phyloP scores from a whole-genome alignment of 169 alveolate species.

The Cryptosporidium sp. region DNA sequence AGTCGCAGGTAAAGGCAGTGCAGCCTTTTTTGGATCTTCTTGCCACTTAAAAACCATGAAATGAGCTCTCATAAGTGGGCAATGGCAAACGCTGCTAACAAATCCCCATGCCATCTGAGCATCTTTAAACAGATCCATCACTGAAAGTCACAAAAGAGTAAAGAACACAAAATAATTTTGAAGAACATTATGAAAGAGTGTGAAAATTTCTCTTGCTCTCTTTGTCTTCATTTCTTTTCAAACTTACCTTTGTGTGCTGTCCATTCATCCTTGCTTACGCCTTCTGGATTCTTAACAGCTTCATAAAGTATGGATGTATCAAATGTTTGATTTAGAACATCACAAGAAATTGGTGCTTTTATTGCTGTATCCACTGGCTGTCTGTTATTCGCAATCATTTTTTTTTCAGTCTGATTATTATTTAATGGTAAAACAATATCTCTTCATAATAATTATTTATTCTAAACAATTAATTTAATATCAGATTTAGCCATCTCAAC shows the following conservation, averaged over 20 bases:
- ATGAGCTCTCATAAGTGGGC: conserved; percentile 76
- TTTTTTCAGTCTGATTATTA: no score
- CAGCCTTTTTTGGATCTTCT: conserved; percentile 73
- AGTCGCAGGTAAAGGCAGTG: conserved; percentile 71
- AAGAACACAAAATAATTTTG: background rate
- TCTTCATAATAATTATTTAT: background rate
- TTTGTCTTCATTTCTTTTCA: background rate
- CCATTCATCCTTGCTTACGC: conserved; percentile 52
- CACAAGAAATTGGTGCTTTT: conserved; percentile 64
- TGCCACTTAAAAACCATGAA: conserved; percentile 76
- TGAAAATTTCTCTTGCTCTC: background rate
- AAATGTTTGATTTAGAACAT: conserved; percentile 16
- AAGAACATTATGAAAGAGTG: background rate
- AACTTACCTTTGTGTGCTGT: conserved; percentile 68
- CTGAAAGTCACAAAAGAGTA: background rate
- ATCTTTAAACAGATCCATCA: conserved; percentile 66
- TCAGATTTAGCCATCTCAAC: background rate
- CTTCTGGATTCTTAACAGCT: conserved; percentile 49
- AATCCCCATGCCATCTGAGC: conserved; percentile 76
- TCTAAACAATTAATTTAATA: no score
- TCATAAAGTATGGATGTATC: conserved; percentile 55
- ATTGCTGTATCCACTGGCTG: conserved; percentile 8
- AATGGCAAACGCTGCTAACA: conserved; percentile 64
- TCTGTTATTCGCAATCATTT: background rate
- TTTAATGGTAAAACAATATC: background rate